Evolutionary conservation across 495 filamentous ascomycete species (phyloP).

Genomic region (Penicillium bialowiezense): DNA sequence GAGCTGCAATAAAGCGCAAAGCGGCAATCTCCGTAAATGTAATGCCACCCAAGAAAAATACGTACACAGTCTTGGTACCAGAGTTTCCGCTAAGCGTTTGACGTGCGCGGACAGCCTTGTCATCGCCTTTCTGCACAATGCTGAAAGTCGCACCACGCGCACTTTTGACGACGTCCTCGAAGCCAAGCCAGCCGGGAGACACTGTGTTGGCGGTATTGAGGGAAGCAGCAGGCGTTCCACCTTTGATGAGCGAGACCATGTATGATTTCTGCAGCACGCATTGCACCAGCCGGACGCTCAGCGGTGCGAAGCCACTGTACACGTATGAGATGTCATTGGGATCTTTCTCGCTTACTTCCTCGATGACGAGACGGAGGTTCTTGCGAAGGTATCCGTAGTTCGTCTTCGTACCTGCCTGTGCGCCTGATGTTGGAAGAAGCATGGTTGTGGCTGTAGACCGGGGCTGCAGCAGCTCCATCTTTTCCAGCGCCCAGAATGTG

Average conservation of each 20-base stretch:
- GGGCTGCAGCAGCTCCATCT: constrained; percentile 77
- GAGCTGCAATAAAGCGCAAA: constrained; percentile 81
- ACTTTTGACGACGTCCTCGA: constrained; percentile 84
- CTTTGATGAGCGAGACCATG: constrained; percentile 64
- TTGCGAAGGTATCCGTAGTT: constrained; percentile 88
- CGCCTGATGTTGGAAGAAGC: constrained; percentile 64
- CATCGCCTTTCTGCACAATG: constrained; percentile 88
- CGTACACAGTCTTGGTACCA: constrained; percentile 78
- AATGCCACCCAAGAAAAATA: constrained; percentile 93
- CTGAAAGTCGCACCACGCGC: constrained; percentile 86
- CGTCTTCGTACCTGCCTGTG: constrained; percentile 63
- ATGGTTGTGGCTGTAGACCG: constrained; percentile 65
- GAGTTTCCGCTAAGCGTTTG: constrained; percentile 65
- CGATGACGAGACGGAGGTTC: constrained; percentile 82
- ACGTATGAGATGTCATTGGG: constrained; percentile 96
- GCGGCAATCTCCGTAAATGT: constrained; percentile 96
- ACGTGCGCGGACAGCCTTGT: constrained; percentile 86
- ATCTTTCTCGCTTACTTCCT: constrained; percentile 96
- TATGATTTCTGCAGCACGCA: constrained; percentile 89
- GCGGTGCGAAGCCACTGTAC: constrained; percentile 93
- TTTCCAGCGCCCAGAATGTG: constrained; percentile 86
- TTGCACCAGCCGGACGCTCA: constrained; percentile 93
- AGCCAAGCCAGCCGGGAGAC: constrained; percentile 82
- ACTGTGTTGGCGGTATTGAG: constrained; percentile 53
- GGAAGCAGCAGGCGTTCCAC: constrained; percentile 45